phyloP scores from a whole-genome alignment of 495 filamentous ascomycete species.

The Penicillium parvum region DNA sequence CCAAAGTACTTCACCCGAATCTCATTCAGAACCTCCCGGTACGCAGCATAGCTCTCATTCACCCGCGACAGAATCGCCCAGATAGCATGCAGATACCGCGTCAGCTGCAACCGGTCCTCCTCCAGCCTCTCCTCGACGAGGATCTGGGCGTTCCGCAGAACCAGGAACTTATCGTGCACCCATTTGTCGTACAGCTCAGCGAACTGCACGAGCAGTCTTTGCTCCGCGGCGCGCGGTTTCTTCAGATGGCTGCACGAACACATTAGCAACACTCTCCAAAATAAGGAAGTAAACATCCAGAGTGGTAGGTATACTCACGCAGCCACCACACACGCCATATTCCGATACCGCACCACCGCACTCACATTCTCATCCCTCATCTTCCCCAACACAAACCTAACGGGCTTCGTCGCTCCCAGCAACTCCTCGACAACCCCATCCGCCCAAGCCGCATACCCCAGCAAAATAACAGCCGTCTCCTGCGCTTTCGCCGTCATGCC shows the following conservation, averaged over 20 bases:
- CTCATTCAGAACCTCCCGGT: conserved; percentile 3
- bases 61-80: conserved; percentile 18
- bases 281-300: background rate
- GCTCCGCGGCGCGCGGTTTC: conserved; percentile 20
- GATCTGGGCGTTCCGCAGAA: conserved; percentile 14
- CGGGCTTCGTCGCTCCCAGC: background rate
- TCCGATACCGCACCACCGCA: conserved; percentile 9
- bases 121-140: conserved; percentile 7
- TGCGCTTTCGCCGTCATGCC: too few species aligned
- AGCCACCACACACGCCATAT: conserved; percentile 15
- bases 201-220: conserved; percentile 19
- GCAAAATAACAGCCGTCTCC: conserved; percentile 10
- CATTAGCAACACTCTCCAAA: background rate
- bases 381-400: conserved; percentile 5
- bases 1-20: conserved; percentile 14
- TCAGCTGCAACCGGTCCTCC: conserved; percentile 10
- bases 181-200: conserved; percentile 27
- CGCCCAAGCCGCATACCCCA: conserved; percentile 13
- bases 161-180: conserved; percentile 25
- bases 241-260: conserved; percentile 14
- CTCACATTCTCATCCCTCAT: background rate
- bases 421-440: conserved; percentile 14
- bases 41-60: conserved; percentile 18
- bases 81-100: conserved; percentile 12
- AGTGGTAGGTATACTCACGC: too few species aligned